These are phyloP conservation scores for Croton setiger DNA, from an alignment of 441 rosid genomes.

Conservation along the genomic window DNA sequence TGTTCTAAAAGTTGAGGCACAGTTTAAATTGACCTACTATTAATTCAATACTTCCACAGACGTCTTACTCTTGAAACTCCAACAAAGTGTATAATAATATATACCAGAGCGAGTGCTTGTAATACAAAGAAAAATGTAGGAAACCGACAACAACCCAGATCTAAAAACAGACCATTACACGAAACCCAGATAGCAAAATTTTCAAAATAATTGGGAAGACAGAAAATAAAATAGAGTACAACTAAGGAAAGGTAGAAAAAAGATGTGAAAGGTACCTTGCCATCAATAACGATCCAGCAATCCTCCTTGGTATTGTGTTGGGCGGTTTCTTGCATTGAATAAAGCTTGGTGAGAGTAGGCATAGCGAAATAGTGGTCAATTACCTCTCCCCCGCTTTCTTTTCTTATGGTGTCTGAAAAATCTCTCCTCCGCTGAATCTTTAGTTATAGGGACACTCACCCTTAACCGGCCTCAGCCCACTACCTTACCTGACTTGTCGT, in stretches of 20 bases:
- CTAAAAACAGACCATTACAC: background rate
- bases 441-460: background rate
- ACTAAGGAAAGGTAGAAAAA: background rate
- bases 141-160: slow-evolving; percentile 1
- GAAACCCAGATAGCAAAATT: background rate
- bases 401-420: background rate
- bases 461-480: background rate
- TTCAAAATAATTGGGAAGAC: slow-evolving; percentile 2
- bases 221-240: background rate
- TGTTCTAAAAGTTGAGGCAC: background rate
- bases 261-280: slow-evolving; percentile 38
- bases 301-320: slow-evolving; percentile 69
- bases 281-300: slow-evolving; percentile 88
- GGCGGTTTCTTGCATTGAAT: slow-evolving; percentile 67
- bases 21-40: background rate
- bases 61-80: background rate
- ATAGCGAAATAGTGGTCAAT: slow-evolving; percentile 19
- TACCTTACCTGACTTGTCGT: background rate
- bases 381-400: background rate
- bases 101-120: background rate
- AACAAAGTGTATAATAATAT: background rate
- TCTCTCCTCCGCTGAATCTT: background rate
- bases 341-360: slow-evolving; percentile 76
- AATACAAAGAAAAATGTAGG: background rate
- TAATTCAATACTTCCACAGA: background rate